Evolutionary conservation across 306 rosid genomes (phyloP), one percentile per base, ranked within the genome.

Genomic region (Citrullus mucosospermus): DNA sequence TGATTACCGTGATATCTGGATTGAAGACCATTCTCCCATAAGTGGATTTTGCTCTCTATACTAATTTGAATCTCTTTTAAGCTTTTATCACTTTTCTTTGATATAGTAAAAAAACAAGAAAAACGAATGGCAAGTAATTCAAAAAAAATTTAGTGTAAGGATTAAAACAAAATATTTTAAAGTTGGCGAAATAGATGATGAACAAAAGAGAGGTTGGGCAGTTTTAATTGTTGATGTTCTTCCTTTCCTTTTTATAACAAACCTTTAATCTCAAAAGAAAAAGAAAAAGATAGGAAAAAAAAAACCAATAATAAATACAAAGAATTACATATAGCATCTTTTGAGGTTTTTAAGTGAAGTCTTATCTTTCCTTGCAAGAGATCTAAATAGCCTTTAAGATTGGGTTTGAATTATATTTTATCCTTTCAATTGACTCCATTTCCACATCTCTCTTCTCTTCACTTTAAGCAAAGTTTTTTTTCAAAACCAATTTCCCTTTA

Each of bases 401-500:
- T 70, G 5, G 76, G n/a, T 20, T 70, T 70, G 36, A 46, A 68
- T 8, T 41, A 1, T 18, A 36, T 38, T 68, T 41, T 10, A 69
- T n/a, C 55, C 75, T 69, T 69, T 69, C 4, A 69, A 46, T 70
- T 46, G 77, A 72, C 44, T 50, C 77, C 25, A 71, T 6, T 1
- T 39, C 28, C 77, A 72, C 77, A 72, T 72, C 60, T 50, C 56
- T 22, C 69, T 34, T 50, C 56, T 22, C 69, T 34, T 28, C 44
- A 15, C 60, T 72, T 72, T 72, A 72, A 70, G 76, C 76, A 70
- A 70, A 46, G 76, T 46, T 46, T 65, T 46, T 46, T 65, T 68
- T 70, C 56, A 11, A 57, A 5, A 48, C 59, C 77, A 71, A 71
- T 44, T 71, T 59, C 39, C 36, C 77, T 22, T 46, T 15, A 48